Evolutionary conservation across 805 yeast genomes (phyloP).

Genomic region (Starmerella scarabaei): DNA sequence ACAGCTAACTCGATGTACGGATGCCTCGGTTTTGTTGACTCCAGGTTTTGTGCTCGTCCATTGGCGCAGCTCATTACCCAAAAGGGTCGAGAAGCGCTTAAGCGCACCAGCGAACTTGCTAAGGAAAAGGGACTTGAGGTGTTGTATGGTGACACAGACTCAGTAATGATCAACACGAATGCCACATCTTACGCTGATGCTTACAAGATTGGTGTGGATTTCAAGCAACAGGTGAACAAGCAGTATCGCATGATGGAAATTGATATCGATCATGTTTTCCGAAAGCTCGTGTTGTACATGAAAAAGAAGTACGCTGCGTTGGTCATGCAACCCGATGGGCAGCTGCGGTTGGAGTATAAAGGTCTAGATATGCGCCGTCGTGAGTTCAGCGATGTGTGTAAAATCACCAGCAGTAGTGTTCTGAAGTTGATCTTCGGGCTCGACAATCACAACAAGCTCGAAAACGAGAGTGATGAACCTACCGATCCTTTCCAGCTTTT

Average conservation of each 20-base stretch:
- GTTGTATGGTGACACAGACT: constrained; percentile 96
- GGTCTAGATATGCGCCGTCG: constrained; percentile 96
- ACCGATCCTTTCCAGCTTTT: constrained; percentile 10
- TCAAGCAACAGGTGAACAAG: constrained; percentile 76
- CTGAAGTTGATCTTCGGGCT: constrained; percentile 31
- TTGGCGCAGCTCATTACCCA: constrained; percentile 89
- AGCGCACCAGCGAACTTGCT: constrained; percentile 86
- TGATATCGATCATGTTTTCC: constrained; percentile 88
- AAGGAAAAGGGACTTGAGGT: constrained; percentile 73
- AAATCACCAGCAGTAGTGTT: constrained; percentile 68
- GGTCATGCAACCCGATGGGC: constrained; percentile 37
- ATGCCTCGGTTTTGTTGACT: constrained; percentile 82
- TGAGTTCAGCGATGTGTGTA: constrained; percentile 87
- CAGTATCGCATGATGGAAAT: constrained; percentile 78
- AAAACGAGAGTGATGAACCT: not conserved
- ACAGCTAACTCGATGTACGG: constrained; percentile 99
- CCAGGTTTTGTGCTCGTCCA: constrained; percentile 91
- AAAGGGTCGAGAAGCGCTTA: constrained; percentile 88
- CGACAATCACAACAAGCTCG: constrained; percentile 47
- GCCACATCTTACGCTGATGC: constrained; percentile 59
- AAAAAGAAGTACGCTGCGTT: constrained; percentile 96
- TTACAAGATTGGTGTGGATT: constrained; percentile 65
- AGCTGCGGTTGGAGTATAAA: constrained; percentile 69
- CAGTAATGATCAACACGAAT: constrained; percentile 95
- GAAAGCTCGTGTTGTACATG: constrained; percentile 72